phyloP scores from a whole-genome alignment of 164 flowering plant genomes.

The Aristolochia contorta region DNA sequence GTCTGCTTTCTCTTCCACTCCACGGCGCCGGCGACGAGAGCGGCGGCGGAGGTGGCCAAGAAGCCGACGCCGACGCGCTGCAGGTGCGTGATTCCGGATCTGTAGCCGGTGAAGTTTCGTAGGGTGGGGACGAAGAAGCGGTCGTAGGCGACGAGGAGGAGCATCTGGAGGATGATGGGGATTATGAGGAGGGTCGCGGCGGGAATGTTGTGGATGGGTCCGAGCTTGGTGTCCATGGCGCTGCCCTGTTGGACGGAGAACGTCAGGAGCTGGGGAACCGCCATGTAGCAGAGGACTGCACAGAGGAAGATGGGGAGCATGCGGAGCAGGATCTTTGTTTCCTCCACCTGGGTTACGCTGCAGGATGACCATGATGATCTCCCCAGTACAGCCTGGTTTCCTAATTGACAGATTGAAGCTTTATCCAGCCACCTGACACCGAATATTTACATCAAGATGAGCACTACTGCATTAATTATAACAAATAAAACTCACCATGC shows the following conservation, averaged over 20 bases:
- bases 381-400: no score
- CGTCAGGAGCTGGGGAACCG: constrained; percentile 56
- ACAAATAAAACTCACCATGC: no score
- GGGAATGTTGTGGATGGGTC: constrained; percentile 31
- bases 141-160: constrained; percentile 42
- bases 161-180: constrained; percentile 44
- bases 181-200: constrained; percentile 29
- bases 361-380: constrained; percentile 20
- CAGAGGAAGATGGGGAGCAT: constrained; percentile 44
- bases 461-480: no score
- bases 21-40: constrained; percentile 44
- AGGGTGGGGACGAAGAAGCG: constrained; percentile 37
- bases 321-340: constrained; percentile 21
- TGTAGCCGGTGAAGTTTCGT: constrained; percentile 21
- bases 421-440: constrained; percentile 10
- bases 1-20: constrained; percentile 43
- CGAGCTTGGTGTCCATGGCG: constrained; percentile 50
- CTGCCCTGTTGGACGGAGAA: constrained; percentile 55
- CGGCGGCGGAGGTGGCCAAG: constrained; percentile 16
- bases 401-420: constrained; percentile 24
- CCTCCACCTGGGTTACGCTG: constrained; percentile 33
- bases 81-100: constrained; percentile 42
- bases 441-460: no score
- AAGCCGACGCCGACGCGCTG: constrained; percentile 55
- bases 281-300: constrained; percentile 46